These are phyloP conservation scores for Amanita exitialis DNA, from an alignment of 768 basidiomycete species.

Conservation along the genomic window DNA sequence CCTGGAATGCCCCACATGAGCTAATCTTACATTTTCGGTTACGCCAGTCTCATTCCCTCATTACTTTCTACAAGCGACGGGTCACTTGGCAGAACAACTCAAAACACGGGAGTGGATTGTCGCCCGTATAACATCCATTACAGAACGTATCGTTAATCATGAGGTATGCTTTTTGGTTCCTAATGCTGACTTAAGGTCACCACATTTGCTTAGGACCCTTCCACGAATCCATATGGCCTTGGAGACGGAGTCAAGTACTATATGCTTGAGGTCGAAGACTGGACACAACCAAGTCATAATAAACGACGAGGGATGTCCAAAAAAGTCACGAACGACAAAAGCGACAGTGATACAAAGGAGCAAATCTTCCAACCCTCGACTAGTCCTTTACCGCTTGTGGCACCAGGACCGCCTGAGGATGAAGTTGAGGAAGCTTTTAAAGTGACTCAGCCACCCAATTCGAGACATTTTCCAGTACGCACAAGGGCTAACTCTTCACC, in stretches of 20 bases:
- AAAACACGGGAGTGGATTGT: slow-evolving; percentile 94
- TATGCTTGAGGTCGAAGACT: slow-evolving; percentile 89
- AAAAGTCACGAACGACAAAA: slow-evolving; percentile 36
- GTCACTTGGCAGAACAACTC: slow-evolving; percentile 79
- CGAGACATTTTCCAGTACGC: slow-evolving; percentile 56
- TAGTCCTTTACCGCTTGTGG: slow-evolving; percentile 30
- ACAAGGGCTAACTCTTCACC: slow-evolving; percentile 55
- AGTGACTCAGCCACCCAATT: slow-evolving; percentile 54
- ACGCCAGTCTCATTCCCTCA: slow-evolving; percentile 86
- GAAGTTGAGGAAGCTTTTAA: slow-evolving; percentile 70
- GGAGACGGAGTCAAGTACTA: slow-evolving; percentile 88
- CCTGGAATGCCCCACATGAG: not conserved
- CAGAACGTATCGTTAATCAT: slow-evolving; percentile 75
- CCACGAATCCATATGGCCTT: slow-evolving; percentile 82
- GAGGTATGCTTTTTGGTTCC: slow-evolving; percentile 37
- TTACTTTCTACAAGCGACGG: slow-evolving; percentile 88
- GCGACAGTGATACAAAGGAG: slow-evolving; percentile 19
- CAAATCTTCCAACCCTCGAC: slow-evolving; percentile 16
- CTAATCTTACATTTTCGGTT: slow-evolving; percentile 1
- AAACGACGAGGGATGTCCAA: slow-evolving; percentile 49
- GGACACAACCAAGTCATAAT: slow-evolving; percentile 68
- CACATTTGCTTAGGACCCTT: slow-evolving; percentile 47
- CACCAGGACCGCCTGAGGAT: slow-evolving; percentile 54
- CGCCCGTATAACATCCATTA: slow-evolving; percentile 81
- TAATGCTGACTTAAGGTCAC: not conserved